These are phyloP conservation scores for Ulmus americana DNA, from an alignment of 331 rosid species.

Conservation along the genomic window DNA sequence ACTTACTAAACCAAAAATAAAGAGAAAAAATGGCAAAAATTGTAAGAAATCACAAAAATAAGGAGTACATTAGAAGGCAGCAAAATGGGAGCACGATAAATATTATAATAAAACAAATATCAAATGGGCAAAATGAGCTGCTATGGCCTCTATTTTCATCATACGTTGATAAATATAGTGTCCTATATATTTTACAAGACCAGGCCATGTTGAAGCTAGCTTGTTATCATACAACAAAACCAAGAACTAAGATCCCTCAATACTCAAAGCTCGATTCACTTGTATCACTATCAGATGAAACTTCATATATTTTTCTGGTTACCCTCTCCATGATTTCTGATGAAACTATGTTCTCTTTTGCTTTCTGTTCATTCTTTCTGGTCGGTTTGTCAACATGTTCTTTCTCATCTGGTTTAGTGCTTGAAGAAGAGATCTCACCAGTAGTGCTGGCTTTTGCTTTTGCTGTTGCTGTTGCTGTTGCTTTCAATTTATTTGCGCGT, in stretches of 20 bases:
- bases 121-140: no score
- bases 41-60: no score
- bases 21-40: no score
- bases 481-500: constrained; percentile 13
- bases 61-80: no score
- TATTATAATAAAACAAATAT: no score
- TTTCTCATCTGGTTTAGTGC: constrained; percentile 16
- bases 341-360: constrained; percentile 20
- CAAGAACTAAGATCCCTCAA: constrained; percentile 7
- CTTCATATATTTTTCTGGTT: constrained; percentile 17
- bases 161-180: no score
- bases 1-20: no score
- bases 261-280: constrained; percentile 31
- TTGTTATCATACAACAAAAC: not conserved
- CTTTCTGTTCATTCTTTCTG: constrained; percentile 21
- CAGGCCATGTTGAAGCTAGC: no score
- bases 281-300: constrained; percentile 33
- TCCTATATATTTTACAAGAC: no score
- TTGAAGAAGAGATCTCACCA: constrained; percentile 7
- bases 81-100: no score
- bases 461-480: constrained; percentile 1
- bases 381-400: constrained; percentile 17
- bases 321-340: constrained; percentile 9
- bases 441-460: constrained; percentile 16
- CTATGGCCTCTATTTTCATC: no score